These are phyloP conservation scores for Hymenotorrendiella dingleyae DNA, from an alignment of 2,329 filamentous ascomycete species.

Conservation along the genomic window DNA sequence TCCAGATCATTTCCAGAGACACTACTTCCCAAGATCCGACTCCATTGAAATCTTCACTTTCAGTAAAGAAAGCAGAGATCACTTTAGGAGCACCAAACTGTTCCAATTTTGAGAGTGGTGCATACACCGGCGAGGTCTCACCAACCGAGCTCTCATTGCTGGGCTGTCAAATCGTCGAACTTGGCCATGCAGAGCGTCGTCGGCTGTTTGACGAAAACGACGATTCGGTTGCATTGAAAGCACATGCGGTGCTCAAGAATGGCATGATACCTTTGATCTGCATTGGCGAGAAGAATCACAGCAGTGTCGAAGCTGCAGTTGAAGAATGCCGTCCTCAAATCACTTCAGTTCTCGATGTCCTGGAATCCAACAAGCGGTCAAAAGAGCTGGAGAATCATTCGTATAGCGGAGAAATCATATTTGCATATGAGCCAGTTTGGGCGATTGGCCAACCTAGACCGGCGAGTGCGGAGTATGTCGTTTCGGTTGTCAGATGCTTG, in stretches of 20 bases:
- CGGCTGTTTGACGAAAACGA: constrained; percentile 72
- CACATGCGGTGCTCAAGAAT: constrained; percentile 59
- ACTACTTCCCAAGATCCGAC: not conserved
- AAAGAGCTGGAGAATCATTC: constrained; percentile 31
- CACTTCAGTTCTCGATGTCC: constrained; percentile 40
- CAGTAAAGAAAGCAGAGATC: constrained; percentile 45
- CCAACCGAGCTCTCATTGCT: constrained; percentile 60
- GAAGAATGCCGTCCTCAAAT: constrained; percentile 63
- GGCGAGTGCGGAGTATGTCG: constrained; percentile 66
- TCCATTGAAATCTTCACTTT: constrained; percentile 10
- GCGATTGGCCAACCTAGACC: constrained; percentile 73
- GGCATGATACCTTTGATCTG: constrained; percentile 74
- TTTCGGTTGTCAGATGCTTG: constrained; percentile 44
- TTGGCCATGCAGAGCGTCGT: constrained; percentile 76
- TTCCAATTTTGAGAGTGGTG: constrained; percentile 62
- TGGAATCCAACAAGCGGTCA: constrained; percentile 39
- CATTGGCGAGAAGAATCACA: constrained; percentile 61
- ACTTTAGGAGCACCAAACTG: constrained; percentile 71
- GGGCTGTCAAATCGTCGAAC: constrained; percentile 67
- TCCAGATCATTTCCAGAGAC: not conserved
- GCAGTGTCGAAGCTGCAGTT: constrained; percentile 51
- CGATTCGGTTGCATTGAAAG: constrained; percentile 59
- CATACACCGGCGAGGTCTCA: constrained; percentile 75
- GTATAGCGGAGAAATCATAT: constrained; percentile 66
- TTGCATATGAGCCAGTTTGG: constrained; percentile 88